A percentile compares a stretch with the other conserved stretches of the same genome.
phyloP scores from a whole-genome alignment of 768 basidiomycete genomes.

The Leccinum subtestaceum region DNA sequence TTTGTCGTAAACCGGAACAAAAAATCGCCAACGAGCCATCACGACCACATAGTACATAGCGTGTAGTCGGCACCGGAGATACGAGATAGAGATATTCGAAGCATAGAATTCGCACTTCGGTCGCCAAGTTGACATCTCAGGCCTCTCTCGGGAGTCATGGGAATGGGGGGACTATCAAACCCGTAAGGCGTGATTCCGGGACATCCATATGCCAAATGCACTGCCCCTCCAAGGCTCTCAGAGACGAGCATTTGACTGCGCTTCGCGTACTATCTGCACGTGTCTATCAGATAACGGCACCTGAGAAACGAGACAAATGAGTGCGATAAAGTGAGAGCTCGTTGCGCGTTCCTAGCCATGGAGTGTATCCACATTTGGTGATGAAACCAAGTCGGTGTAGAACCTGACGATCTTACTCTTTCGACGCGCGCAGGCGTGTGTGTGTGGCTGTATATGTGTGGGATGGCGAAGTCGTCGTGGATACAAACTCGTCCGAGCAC shows the following conservation, averaged over 20 bases:
- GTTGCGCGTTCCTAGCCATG: neutral
- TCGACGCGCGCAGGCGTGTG: neutral
- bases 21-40: neutral
- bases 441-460: neutral
- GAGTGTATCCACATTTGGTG: neutral
- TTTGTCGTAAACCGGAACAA: neutral
- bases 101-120: neutral
- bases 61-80: neutral
- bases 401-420: neutral
- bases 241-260: neutral
- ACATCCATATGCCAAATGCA: neutral
- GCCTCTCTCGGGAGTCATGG: neutral
- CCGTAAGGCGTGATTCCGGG: neutral
- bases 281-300: neutral
- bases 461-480: neutral
- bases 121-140: neutral
- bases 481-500: neutral
- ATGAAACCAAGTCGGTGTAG: neutral
- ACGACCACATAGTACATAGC: neutral
- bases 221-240: neutral
- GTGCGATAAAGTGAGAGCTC: neutral
- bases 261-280: neutral
- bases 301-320: neutral
- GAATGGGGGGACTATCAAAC: neutral
- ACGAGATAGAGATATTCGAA: neutral